Evolutionary conservation across 208 protist genomes (phyloP), one percentile per base, ranked within the genome.

Genomic region (Acanthamoeba sp.): DNA sequence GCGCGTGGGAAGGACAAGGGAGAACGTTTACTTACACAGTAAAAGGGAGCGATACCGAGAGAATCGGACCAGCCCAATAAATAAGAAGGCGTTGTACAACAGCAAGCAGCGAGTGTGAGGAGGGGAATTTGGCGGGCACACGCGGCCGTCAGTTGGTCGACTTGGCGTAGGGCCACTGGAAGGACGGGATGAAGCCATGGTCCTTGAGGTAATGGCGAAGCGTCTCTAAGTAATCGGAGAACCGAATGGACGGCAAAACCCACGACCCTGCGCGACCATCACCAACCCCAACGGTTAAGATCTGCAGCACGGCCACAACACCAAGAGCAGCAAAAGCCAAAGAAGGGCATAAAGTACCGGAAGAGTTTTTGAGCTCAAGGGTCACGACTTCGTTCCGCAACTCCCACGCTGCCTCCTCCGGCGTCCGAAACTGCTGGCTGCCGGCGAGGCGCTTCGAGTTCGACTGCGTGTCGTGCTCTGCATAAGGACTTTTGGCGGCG

Each of bases 111-210:
- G 32, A 5, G n/a, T 12, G 55, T 9, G 0, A 27, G 2, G 52
- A 59, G 52, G 22, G 16, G n/a, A n/a, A n/a, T n/a, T n/a, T n/a
- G n/a, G n/a, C n/a, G n/a, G 14, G 6, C 32, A 42, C 16, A 32
- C 14, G 16, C 4, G 16, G 32, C 66, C 34, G 6, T 76, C 66
- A 76, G 69, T 27, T 45, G 69, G 69, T 34, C 20, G 18, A n/a
- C 38, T 38, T 45, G 20, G 69, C 5, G n/a, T 36, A 71, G 34
- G 85, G 85, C 85, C 85, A 91, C 85, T 91, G 50, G 55, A 91
- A 91, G 85, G 85, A 73, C 34, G 85, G 85, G 27, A 91, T 91
- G 85, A 91, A 71, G 48, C 85, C 85, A 22, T 91, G 85, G 85
- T 91, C 85, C 57, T 91, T 91, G 38, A 91, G 57, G 57, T 91